Evolutionary conservation across 768 basidiomycete species (phyloP).

Genomic region (Tricholoma bakamatsutake): DNA sequence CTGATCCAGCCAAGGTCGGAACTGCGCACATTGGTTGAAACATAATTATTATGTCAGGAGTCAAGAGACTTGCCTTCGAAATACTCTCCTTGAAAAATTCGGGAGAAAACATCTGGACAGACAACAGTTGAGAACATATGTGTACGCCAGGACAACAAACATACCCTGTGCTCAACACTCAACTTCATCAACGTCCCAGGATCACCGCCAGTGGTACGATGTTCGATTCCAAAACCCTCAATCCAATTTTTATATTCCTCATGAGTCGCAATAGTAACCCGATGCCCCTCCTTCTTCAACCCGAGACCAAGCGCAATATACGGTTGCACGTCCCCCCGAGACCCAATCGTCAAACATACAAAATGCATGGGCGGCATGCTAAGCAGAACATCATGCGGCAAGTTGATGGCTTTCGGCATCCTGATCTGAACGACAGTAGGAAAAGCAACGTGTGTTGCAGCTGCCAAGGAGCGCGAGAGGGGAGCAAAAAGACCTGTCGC

Average conservation of each 20-base stretch:
- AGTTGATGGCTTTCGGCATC: slow-evolving; percentile 44
- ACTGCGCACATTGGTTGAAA: slow-evolving; percentile 25
- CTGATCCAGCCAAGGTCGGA: slow-evolving; percentile 61
- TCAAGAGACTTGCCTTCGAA: slow-evolving; percentile 34
- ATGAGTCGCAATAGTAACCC: slow-evolving; percentile 54
- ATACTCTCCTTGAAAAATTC: slow-evolving; percentile 65
- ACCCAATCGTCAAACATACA: slow-evolving; percentile 60
- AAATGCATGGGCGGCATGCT: slow-evolving; percentile 41
- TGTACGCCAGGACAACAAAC: not conserved
- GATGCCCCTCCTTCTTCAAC: slow-evolving; percentile 42
- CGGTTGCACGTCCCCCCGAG: slow-evolving; percentile 60
- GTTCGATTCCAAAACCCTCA: slow-evolving; percentile 50
- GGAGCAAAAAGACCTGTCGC: slow-evolving; percentile 39
- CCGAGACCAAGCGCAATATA: slow-evolving; percentile 51
- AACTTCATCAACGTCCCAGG: slow-evolving; percentile 66
- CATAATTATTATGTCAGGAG: not conserved
- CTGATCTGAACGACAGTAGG: slow-evolving; percentile 22
- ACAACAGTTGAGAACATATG: not conserved
- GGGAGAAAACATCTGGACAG: slow-evolving; percentile 57
- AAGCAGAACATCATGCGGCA: slow-evolving; percentile 31
- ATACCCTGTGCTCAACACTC: slow-evolving; percentile 35
- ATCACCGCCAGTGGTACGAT: slow-evolving; percentile 63
- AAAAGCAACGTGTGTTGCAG: slow-evolving; percentile 22
- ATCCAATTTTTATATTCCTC: slow-evolving; percentile 52
- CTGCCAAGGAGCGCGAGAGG: slow-evolving; percentile 34